Percentiles rank a stretch among this genome's conserved stretches.
These are phyloP conservation scores for Populus euphratica DNA, from an alignment of 345 rosid species.

Conservation along the genomic window DNA sequence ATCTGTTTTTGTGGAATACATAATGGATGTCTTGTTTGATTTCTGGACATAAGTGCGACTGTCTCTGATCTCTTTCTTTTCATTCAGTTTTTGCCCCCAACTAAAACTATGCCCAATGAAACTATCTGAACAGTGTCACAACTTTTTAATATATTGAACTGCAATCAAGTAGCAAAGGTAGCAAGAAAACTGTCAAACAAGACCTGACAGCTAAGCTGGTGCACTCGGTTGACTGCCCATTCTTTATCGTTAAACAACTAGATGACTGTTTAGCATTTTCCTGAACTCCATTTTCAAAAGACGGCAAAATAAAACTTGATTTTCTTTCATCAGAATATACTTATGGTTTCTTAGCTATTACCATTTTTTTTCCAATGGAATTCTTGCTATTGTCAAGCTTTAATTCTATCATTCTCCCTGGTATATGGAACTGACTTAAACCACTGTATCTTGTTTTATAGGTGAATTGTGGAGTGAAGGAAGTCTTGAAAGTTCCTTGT, in stretches of 20 bases:
- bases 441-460: slow-evolving; percentile 5
- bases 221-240: not conserved
- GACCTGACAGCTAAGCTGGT: not conserved
- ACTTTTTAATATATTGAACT: not conserved
- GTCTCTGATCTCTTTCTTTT: not conserved
- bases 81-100: not conserved
- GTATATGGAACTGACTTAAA: slow-evolving; percentile 6
- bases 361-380: not conserved
- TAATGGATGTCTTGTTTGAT: not conserved
- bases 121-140: not conserved
- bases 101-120: not conserved
- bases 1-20: not conserved
- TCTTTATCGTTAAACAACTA: not conserved
- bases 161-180: not conserved
- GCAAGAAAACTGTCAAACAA: not conserved
- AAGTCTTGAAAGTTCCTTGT: slow-evolving; percentile 50
- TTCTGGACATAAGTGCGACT: not conserved
- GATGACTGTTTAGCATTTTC: not conserved
- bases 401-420: not conserved
- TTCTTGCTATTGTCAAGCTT: not conserved
- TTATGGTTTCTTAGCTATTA: not conserved
- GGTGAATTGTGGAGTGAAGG: slow-evolving; percentile 56
- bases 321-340: not conserved
- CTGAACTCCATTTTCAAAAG: not conserved
- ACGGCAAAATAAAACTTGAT: not conserved